Evolutionary conservation across 129 eudicot species (phyloP).

Genomic region (Artemisia tridentata): DNA sequence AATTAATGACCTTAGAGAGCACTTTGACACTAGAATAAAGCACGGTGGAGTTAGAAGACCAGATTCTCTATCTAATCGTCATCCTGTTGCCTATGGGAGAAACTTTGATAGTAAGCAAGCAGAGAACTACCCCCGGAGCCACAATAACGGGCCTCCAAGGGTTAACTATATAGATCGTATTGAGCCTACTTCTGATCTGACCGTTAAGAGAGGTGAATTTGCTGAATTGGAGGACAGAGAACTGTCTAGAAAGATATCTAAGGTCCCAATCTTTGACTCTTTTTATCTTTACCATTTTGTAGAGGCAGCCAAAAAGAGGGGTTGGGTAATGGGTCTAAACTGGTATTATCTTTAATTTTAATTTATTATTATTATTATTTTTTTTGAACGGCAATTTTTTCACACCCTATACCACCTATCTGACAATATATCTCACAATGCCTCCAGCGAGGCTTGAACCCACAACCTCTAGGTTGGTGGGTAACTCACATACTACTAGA

Average conservation of each 20-base stretch:
- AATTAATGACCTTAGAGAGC: conserved; percentile 31
- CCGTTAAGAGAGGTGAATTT: conserved; percentile 37
- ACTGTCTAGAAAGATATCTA: conserved; percentile 40
- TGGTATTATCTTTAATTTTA: neutral
- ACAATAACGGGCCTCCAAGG: conserved; percentile 29
- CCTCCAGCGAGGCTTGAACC: no score
- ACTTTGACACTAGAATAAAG: conserved; percentile 35
- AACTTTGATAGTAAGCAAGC: conserved; percentile 32
- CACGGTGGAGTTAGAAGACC: conserved; percentile 40
- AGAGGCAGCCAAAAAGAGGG: conserved; percentile 11
- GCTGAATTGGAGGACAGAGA: conserved; percentile 42
- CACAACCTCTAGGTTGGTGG: no score
- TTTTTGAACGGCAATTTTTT: no score
- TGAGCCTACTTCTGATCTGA: conserved; percentile 42
- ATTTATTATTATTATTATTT: no score
- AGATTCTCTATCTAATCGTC: conserved; percentile 40
- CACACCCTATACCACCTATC: no score
- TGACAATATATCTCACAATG: no score
- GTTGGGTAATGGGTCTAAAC: conserved; percentile 15
- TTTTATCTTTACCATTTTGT: conserved; percentile 2
- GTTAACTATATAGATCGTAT: conserved; percentile 32
- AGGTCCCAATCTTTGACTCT: conserved; percentile 42
- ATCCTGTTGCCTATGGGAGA: conserved; percentile 33
- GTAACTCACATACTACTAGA: no score
- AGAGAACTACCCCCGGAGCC: conserved; percentile 35